Evolutionary conservation across 495 filamentous ascomycete species (phyloP), one percentile per base, ranked within the genome.

Genomic region (Xylaria acuta): DNA sequence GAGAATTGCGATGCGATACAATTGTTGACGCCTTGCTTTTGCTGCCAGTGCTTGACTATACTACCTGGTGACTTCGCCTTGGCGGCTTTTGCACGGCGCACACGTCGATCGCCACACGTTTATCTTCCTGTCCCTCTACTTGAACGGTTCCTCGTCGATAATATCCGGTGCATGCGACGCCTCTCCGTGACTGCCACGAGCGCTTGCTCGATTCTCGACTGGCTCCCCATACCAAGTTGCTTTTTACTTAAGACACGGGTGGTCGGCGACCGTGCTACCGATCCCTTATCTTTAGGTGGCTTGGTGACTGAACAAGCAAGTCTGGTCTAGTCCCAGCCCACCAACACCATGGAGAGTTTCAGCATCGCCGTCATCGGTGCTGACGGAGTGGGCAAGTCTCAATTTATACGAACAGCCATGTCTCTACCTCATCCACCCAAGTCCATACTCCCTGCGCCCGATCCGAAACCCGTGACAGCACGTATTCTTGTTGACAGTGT

Each of bases 351-450:
- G 83, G 88, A 89, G 72, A 83, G 91, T 77, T 89, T 97, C 77
- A 95, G 93, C 76, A 93, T 98, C 78, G 93, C 91, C 41, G 90
- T 98, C 32, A 88, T 97, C 75, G 96, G 96, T 66, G 88, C 89
- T 74, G 85, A 88, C 74, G 90, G 91, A 63, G 92, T 93, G 43
- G 95, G 95, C 74, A 98, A 98, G 83, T 94, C 93, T 62, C 92
- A 92, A 30, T 97, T 98, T 75, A 92, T 97, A 71, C 91, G 93
- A 76, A 89, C 87, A 67, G 92, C 93, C 14, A 82, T 96, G 75
- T 91, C 93, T 51, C 84, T 95, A 72, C 89, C 82, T 41, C 90
- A 90, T 65, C 82, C 86, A 49, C 81, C 82, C 43, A 81, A 81
- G 36, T 75, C 82, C 40, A 89, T 90, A 58, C 81, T 85, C 54